Conservation (phyloP, 805 yeast genomes). For the Metschnikowia baotianmanensis region DNA sequence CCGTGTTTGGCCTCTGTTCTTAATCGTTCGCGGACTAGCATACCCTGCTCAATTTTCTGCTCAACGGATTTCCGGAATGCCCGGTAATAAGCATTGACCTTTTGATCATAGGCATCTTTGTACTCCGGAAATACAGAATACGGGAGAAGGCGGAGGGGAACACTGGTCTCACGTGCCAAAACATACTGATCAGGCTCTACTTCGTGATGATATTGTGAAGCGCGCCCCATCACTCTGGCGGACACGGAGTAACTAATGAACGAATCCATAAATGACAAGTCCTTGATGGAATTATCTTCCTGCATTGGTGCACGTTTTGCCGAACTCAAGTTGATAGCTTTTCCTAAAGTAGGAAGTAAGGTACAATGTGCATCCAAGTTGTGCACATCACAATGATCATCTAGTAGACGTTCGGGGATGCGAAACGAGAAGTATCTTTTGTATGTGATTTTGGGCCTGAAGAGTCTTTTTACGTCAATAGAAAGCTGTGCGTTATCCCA, state of each 20-base stretch:
- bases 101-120: conserved; percentile 18
- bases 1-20: conserved; percentile 7
- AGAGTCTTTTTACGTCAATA: conserved; percentile 35
- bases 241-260: conserved; percentile 37
- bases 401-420: conserved; percentile 40
- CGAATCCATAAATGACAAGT: conserved; percentile 37
- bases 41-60: conserved; percentile 25
- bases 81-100: conserved; percentile 28
- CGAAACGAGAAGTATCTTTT: conserved; percentile 42
- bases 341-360: conserved; percentile 39
- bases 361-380: conserved; percentile 33
- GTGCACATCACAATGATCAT: conserved; percentile 39
- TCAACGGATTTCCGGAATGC: conserved; percentile 34
- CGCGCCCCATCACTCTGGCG: conserved; percentile 41
- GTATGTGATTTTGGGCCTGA: conserved; percentile 38
- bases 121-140: conserved; percentile 21
- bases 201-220: conserved; percentile 32
- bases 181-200: conserved; percentile 32
- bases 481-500: conserved; percentile 35
- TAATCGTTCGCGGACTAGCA: conserved; percentile 11
- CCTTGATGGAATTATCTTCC: conserved; percentile 22
- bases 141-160: conserved; percentile 39
- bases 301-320: conserved; percentile 19
- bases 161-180: conserved; percentile 32
- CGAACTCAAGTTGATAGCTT: conserved; percentile 26